Evolutionary conservation across 108 stramenopile species (phyloP).

Genomic region (Chaetoceros muelleri): DNA sequence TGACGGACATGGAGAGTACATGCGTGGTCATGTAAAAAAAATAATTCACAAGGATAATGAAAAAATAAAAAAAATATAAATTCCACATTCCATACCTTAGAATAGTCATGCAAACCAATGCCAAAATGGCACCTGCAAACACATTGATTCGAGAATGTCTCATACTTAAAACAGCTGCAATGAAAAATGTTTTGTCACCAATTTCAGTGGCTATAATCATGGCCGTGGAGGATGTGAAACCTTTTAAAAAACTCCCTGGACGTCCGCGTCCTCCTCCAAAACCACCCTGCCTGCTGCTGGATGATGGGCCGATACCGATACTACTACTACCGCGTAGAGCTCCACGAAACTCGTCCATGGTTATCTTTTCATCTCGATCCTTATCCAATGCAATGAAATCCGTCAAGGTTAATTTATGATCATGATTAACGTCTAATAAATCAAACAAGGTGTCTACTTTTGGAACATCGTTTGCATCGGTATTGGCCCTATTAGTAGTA

Average conservation of each 20-base stretch:
- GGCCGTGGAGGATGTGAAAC: slow-evolving; percentile 58
- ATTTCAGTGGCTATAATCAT: slow-evolving; percentile 98
- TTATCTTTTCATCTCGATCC: neutral
- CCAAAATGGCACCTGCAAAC: slow-evolving; percentile 84
- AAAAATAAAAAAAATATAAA: too few relatives aligned
- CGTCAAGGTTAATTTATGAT: neutral
- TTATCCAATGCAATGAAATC: neutral
- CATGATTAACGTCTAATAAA: neutral
- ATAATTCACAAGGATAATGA: neutral
- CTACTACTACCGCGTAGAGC: neutral
- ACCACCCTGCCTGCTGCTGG: too few relatives aligned
- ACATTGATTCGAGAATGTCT: slow-evolving; percentile 81
- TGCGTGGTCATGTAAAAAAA: too few relatives aligned
- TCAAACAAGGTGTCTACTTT: neutral
- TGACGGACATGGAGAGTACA: too few relatives aligned
- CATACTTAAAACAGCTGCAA: slow-evolving; percentile 98
- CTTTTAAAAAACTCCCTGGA: slow-evolving; percentile 42
- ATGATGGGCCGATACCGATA: too few relatives aligned
- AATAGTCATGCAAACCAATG: slow-evolving; percentile 93
- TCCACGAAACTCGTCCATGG: neutral
- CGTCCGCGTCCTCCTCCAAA: too few relatives aligned
- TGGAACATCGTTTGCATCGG: neutral
- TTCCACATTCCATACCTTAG: too few relatives aligned
- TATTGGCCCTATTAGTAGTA: too few relatives aligned
- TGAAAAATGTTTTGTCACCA: slow-evolving; percentile 99